Conservation (phyloP, 2,329 filamentous ascomycete species). For the Trichoderma pleuroti region DNA sequence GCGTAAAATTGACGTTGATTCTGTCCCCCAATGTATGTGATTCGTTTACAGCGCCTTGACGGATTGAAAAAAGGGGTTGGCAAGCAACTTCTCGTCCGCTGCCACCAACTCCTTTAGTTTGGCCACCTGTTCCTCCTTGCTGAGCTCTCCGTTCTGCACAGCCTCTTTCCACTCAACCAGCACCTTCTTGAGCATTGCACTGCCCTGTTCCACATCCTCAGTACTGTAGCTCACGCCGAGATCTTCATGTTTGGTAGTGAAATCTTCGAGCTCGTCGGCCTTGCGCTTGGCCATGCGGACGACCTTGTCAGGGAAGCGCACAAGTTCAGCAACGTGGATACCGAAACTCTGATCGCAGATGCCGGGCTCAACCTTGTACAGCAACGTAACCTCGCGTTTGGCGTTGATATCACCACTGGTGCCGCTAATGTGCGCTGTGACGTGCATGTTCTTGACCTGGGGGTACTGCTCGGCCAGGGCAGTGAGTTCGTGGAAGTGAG, state of each 20-base stretch:
- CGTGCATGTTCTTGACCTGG: constrained; percentile 89
- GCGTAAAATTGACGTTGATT: neutral
- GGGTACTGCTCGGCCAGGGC: constrained; percentile 82
- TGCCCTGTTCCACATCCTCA: constrained; percentile 86
- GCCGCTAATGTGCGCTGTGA: constrained; percentile 84
- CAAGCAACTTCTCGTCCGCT: constrained; percentile 61
- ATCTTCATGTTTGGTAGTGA: constrained; percentile 72
- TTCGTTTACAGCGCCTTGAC: constrained; percentile 53
- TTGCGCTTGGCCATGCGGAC: constrained; percentile 99
- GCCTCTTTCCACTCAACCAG: constrained; percentile 83
- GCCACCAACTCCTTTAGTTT: constrained; percentile 77
- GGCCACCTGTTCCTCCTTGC: constrained; percentile 71
- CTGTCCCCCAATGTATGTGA: neutral
- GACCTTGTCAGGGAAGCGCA: constrained; percentile 94
- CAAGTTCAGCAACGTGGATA: constrained; percentile 95
- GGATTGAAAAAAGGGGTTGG: constrained; percentile 68
- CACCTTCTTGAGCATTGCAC: constrained; percentile 76
- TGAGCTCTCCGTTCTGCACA: constrained; percentile 57
- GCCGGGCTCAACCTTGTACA: constrained; percentile 95
- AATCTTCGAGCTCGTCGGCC: constrained; percentile 96
- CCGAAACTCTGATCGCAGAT: constrained; percentile 97
- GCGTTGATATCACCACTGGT: constrained; percentile 39
- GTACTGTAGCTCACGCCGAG: constrained; percentile 63
- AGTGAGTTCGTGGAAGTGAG: constrained; percentile 96
- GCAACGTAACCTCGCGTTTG: constrained; percentile 83